Conservation (phyloP, 805 yeast genomes). For the Nakazawaea populi region DNA sequence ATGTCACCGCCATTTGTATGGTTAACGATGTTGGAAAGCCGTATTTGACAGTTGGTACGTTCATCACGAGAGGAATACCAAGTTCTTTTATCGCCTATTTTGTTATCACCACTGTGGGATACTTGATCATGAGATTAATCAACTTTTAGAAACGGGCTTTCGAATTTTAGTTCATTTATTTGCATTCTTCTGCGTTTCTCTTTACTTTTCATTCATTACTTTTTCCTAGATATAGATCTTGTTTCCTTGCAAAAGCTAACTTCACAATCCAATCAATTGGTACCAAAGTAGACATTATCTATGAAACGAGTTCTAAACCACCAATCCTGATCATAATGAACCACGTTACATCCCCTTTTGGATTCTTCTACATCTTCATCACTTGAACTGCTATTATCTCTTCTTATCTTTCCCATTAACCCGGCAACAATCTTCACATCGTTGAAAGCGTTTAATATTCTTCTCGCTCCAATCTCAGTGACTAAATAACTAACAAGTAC, state of each 20-base stretch:
- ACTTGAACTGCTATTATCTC: slow-evolving; percentile 12
- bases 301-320: slow-evolving; percentile 64
- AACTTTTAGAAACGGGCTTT: slow-evolving; percentile 31
- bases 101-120: slow-evolving; percentile 76
- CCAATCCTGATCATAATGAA: slow-evolving; percentile 44
- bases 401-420: slow-evolving; percentile 39
- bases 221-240: not conserved
- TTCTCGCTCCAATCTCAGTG: slow-evolving; percentile 70
- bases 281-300: slow-evolving; percentile 76
- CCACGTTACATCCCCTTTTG: slow-evolving; percentile 21
- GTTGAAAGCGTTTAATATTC: slow-evolving; percentile 73
- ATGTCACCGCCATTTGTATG: slow-evolving; percentile 94
- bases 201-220: not conserved
- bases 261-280: slow-evolving; percentile 21
- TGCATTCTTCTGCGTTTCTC: not conserved
- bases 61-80: slow-evolving; percentile 89
- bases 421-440: slow-evolving; percentile 66
- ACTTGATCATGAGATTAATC: slow-evolving; percentile 55
- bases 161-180: not conserved
- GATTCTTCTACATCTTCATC: slow-evolving; percentile 1
- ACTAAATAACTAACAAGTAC: slow-evolving; percentile 66
- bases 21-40: slow-evolving; percentile 90
- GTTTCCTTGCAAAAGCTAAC: not conserved
- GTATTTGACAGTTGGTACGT: slow-evolving; percentile 79
- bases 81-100: slow-evolving; percentile 70